phyloP scores from a whole-genome alignment of 441 rosid genomes.

The Lepidium campestre region DNA sequence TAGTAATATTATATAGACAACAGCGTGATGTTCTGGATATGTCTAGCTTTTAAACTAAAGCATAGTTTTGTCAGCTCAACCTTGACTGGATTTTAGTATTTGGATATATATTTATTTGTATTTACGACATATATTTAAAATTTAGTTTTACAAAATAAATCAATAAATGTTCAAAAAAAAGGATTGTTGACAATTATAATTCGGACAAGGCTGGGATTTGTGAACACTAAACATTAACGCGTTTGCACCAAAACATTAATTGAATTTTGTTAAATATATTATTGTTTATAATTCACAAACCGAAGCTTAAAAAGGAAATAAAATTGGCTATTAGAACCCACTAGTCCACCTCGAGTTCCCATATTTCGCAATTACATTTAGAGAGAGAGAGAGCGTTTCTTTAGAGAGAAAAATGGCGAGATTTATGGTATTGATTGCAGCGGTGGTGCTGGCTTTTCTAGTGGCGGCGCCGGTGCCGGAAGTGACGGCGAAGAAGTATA shows the following conservation, averaged over 20 bases:
- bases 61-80: constrained; percentile 18
- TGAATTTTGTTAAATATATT: background rate
- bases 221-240: background rate
- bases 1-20: background rate
- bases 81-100: constrained; percentile 5
- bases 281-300: background rate
- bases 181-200: no score
- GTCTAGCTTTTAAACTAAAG: constrained; percentile 16
- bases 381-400: background rate
- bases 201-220: background rate
- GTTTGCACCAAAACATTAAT: background rate
- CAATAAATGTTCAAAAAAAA: no score
- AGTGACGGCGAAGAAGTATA: constrained; percentile 59
- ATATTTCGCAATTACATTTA: background rate
- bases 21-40: constrained; percentile 21
- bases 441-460: background rate
- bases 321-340: constrained; percentile 2
- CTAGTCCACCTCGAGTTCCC: constrained; percentile 2
- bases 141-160: no score
- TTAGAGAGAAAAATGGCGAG: background rate
- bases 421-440: background rate
- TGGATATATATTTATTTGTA: background rate
- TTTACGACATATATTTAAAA: background rate
- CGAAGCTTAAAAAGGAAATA: background rate
- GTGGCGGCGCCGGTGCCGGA: constrained; percentile 22